These are phyloP conservation scores for Trichoderma atrobrunneum DNA, from an alignment of 2,329 filamentous ascomycete species.

Conservation along the genomic window DNA sequence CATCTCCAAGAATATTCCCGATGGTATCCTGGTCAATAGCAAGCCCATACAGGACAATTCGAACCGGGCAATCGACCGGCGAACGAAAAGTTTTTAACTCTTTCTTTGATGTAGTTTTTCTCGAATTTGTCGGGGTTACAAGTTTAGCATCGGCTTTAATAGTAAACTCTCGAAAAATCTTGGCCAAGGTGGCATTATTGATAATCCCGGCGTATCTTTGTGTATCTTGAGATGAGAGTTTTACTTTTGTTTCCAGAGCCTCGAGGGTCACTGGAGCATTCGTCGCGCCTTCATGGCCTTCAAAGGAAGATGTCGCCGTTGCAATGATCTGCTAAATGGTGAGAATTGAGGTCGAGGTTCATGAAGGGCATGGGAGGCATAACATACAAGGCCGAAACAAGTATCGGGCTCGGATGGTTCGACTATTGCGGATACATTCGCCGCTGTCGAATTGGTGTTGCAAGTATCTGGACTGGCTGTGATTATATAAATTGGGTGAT, in stretches of 20 bases:
- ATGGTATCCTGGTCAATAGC: background rate
- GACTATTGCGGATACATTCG: background rate
- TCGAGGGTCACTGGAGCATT: background rate
- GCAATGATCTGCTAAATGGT: background rate
- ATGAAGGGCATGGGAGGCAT: background rate
- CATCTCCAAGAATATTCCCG: background rate
- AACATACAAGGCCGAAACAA: background rate
- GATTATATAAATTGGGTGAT: background rate
- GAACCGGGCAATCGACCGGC: background rate
- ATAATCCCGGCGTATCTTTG: background rate
- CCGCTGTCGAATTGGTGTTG: background rate
- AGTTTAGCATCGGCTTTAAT: background rate
- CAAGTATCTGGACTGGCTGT: background rate
- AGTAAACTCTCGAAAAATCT: background rate
- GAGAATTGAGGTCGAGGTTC: background rate
- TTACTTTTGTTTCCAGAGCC: background rate
- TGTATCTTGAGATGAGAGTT: background rate
- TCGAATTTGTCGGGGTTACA: background rate
- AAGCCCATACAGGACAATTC: background rate
- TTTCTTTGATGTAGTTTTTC: background rate
- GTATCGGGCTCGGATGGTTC: background rate
- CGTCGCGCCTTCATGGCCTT: background rate
- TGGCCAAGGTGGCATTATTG: background rate
- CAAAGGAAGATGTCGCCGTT: background rate
- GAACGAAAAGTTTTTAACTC: accelerated